Evolutionary conservation across 2,329 filamentous ascomycete species (phyloP).

Genomic region (Onygena corvina): DNA sequence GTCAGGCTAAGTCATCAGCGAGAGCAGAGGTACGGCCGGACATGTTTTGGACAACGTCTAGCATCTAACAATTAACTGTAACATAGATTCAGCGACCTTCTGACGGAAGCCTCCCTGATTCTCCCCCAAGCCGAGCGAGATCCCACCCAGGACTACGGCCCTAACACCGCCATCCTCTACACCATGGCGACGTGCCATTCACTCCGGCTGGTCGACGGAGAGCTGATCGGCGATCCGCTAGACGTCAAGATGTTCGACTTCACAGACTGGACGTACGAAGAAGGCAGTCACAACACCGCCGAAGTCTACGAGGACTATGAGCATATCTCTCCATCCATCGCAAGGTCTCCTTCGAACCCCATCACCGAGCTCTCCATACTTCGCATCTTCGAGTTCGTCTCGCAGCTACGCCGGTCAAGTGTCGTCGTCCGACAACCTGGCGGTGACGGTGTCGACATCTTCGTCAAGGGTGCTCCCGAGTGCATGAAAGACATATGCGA

Average conservation of each 20-base stretch:
- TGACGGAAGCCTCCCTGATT: conserved; percentile 52
- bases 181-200: conserved; percentile 98
- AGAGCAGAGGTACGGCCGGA: conserved; percentile 32
- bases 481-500: conserved; percentile 90
- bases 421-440: conserved; percentile 85
- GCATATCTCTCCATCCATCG: conserved; percentile 63
- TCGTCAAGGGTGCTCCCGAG: conserved; percentile 92
- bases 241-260: conserved; percentile 99
- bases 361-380: conserved; percentile 66
- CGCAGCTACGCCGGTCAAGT: conserved; percentile 80
- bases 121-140: conserved; percentile 48
- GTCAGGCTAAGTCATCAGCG: conserved; percentile 62
- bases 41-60: not conserved
- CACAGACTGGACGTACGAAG: conserved; percentile 82
- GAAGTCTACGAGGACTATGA: conserved; percentile 65
- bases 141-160: conserved; percentile 47
- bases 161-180: conserved; percentile 63
- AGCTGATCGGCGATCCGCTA: conserved; percentile 83
- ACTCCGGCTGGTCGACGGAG: conserved; percentile 70
- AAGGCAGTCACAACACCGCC: conserved; percentile 58
- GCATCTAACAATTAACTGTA: not conserved
- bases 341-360: conserved; percentile 52
- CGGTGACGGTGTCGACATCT: conserved; percentile 70
- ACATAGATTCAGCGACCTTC: conserved; percentile 58
- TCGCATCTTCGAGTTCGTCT: conserved; percentile 88